Evolutionary conservation across 192 early-diverging fungal species (phyloP), one percentile per base, ranked within the genome.

Genomic region (Rhizophagus sp.): DNA sequence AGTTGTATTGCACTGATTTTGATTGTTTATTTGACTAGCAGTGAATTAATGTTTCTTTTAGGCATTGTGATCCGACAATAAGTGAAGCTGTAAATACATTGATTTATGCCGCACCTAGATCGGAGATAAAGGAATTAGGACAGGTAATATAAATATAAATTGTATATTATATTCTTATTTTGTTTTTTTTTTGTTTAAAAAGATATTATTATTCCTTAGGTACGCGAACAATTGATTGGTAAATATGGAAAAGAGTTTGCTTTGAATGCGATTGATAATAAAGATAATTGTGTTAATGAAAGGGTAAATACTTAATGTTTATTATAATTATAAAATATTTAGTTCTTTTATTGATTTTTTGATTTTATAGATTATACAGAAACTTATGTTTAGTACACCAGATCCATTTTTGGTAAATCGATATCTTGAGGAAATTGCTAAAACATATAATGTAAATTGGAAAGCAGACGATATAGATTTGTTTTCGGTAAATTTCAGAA

Each of bases 391-490:
- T 22, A 84, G 90, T 80, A 91, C 95, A n/a, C 95, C 96, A 2
- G 92, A 96, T 67, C 74, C 87, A 2, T 88, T 90, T 39, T 88
- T 98, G 10, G 95, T 98, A 24, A 88, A 91, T 50, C 85, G 94
- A 77, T 98, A 98, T 80, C 82, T 98, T 52, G 94, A 93, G 76
- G 94, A 95, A 78, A 97, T 98, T 81, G 96, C 97, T 39, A 91
- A 87, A 62, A 86, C 92, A 0, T 97, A 94, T 79, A 90, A 91
- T 68, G 90, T 97, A 4, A 73, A 83, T 12, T 98, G 93, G 92
- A 87, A 86, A 7, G 84, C 90, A 39, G 84, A 88, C 5, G 79
- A 82, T 30, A 10, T 39, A 41, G 39, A 83, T 72, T 80, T 88
- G 27, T 63, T 86, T 22, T 78, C 78, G 52, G 85, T 83, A 30